Evolutionary conservation across 495 filamentous ascomycete species (phyloP).

Genomic region (Parathielavia hyrcaniae): DNA sequence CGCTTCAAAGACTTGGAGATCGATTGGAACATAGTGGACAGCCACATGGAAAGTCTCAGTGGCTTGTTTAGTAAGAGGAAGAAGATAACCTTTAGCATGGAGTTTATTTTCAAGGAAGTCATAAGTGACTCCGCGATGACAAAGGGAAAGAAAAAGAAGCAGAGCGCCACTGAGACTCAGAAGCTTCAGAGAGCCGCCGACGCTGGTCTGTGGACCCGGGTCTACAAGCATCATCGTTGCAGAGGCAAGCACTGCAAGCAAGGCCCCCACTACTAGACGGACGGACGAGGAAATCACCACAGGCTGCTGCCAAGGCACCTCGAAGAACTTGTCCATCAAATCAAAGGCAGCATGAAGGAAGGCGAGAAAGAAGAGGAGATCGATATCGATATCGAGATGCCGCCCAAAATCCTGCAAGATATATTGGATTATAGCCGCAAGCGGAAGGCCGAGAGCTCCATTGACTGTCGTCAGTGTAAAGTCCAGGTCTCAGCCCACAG

Average conservation of each 20-base stretch:
- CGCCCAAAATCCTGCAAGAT: constrained; percentile 11
- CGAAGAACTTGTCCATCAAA: constrained; percentile 9
- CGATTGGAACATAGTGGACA: constrained; percentile 12
- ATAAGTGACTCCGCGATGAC: not conserved
- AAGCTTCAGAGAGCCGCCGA: constrained; percentile 14
- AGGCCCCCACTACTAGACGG: constrained; percentile 11
- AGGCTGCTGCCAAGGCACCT: constrained; percentile 15
- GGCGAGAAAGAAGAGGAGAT: constrained; percentile 12
- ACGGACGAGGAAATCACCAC: constrained; percentile 13
- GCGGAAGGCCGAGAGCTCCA: constrained; percentile 6
- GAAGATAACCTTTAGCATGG: constrained; percentile 8
- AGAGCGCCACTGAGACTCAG: constrained; percentile 12
- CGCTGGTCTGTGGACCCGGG: constrained; percentile 7
- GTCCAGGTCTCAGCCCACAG: constrained; percentile 5
- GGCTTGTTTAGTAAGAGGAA: constrained; percentile 4
- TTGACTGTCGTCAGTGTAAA: constrained; percentile 11
- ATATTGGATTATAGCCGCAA: constrained; percentile 14
- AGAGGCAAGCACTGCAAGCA: constrained; percentile 13
- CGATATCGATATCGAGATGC: constrained; percentile 5
- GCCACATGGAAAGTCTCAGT: constrained; percentile 7
- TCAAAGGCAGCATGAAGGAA: constrained; percentile 13
- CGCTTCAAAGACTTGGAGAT: constrained; percentile 13
- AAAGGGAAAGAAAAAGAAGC: constrained; percentile 12
- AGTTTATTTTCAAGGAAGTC: constrained; percentile 9
- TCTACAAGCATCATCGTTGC: constrained; percentile 13